Base-by-base conservation (phyloP, 2,329 filamentous ascomycete genomes). In the Plectosphaerella plurivora region DNA sequence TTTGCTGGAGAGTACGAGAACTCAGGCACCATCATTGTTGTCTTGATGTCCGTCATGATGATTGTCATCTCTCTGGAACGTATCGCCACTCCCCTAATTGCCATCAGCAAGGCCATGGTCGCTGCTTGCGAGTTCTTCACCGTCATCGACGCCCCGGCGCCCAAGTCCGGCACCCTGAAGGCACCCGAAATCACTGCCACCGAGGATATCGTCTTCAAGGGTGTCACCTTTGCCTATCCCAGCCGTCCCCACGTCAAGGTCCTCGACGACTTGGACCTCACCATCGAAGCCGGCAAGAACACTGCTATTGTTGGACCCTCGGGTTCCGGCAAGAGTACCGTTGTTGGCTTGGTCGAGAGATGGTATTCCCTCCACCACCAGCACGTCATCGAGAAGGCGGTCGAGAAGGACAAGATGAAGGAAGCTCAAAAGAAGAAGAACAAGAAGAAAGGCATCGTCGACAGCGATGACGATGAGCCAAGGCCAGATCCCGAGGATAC, bases 401-500 rank as follows among this genome's bases (percentile, higher is more conserved):
- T 76, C 39, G 75, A 75, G 56, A 72, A 74, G 60, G 72, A 77
- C 56, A 71, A 71, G 60, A 74, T 72, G 58, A 70, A 73, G 47
- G 67, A 68, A 33, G 62, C 69, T 49, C 64, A 69, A 44, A 71
- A 71, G 56, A 70, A 70, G 45, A 68, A 68, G 53, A 61, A 59
- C 35, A 61, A 62, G 37, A 61, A 60, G 47, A 62, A 65, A 50
- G 56, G 53, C 28, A 63, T 62, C 49, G 60, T 61, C 2, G 68
- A 67, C 8, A 55, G 57, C 1, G 62, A 64, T 2, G 60, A 61
- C 6, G 64, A 64, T 10, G 55, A 64, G 4, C 53, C 50, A 2
- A 48, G 59, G 0, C 50, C 33, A 2, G 54, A 61, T 6, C 45
- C 51, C 2, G 65, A 76, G 52, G 64, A 71, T 2, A 64, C 65